Evolutionary conservation across 768 basidiomycete genomes (phyloP), one percentile per base, ranked within the genome.

Genomic region (Suillus fuscotomentosus): DNA sequence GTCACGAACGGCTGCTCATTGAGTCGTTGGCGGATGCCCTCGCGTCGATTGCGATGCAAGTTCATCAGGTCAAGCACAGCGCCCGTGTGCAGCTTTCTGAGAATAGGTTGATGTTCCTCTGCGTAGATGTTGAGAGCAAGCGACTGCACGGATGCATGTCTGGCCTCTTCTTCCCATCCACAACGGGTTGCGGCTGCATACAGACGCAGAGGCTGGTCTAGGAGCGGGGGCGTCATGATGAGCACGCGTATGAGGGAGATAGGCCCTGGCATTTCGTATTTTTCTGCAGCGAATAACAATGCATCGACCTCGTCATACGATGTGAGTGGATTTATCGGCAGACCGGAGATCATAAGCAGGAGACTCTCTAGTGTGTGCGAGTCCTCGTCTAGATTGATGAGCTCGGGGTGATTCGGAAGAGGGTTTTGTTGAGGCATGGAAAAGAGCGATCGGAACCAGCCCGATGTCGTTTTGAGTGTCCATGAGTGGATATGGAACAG

Each of bases 191-290:
- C 83, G 3, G 83, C 74, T 5, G 82, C 77, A 67, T 88, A 88
- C 17, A 88, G 73, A 14, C 83, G 81, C 20, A 88, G 75, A 0
- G 86, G 83, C 51, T 84, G 76, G 43, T 79, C 76, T 27, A 83
- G 74, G 48, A 89, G 78, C 0, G 81, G 75, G 1, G 82, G 84
- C 0, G 84, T 84, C 71, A 83, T 80, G 61, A 85, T 77, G n/a
- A 85, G 79, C 41, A 86, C 82, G 45, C 86, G 86, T 59, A 88
- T 73, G 67, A 88, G 82, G 7, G 86, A 87, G 64, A 80, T 77
- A 2, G 88, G 86, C 0, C 88, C 88, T 0, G 84, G 82, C 85
- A 88, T 89, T 42, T 89, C 88, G 71, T 89, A 90, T 69, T 88
- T 88, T 70, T 90, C 87, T 0, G 87, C 84, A 0, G 86, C 86